These are phyloP conservation scores for Diaporthe ampelina DNA, from an alignment of 2,329 filamentous ascomycete species.

Conservation along the genomic window DNA sequence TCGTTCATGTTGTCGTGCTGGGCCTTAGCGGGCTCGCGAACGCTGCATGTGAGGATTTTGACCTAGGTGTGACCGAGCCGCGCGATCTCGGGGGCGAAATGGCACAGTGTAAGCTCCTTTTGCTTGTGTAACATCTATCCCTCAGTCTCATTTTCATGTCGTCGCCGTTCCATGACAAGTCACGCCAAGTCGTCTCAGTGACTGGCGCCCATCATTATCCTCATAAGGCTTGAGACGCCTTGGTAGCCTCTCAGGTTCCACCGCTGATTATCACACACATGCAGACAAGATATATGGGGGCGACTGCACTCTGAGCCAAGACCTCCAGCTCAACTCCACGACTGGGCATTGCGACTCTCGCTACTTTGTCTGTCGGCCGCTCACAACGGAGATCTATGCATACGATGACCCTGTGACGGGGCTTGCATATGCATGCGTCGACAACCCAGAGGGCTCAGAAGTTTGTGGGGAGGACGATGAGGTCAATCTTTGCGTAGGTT, in stretches of 20 bases:
- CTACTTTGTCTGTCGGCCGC: constrained; percentile 30
- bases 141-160: no score
- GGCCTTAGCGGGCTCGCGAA: background rate
- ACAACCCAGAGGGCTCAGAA: background rate
- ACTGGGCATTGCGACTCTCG: constrained; percentile 30
- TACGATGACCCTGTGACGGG: constrained; percentile 37
- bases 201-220: no score
- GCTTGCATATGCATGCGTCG: constrained; percentile 24
- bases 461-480: background rate
- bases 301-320: constrained; percentile 22
- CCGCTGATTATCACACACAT: background rate
- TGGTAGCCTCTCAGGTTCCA: fast-evolving
- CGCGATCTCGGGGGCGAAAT: background rate
- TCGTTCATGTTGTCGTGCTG: background rate
- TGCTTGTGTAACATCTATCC: background rate
- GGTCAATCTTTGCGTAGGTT: constrained; percentile 4
- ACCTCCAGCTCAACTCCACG: constrained; percentile 9
- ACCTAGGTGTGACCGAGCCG: background rate
- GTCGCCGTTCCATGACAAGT: background rate
- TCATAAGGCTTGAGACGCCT: background rate
- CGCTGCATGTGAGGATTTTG: constrained; percentile 1
- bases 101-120: background rate
- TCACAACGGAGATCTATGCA: constrained; percentile 23
- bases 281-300: constrained; percentile 33
- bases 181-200: background rate